A percentile compares a stretch with the other conserved stretches of the same genome.
phyloP scores from a whole-genome alignment of 1,284 basidiomycete genomes.

The Pulveroboletus sp. region DNA sequence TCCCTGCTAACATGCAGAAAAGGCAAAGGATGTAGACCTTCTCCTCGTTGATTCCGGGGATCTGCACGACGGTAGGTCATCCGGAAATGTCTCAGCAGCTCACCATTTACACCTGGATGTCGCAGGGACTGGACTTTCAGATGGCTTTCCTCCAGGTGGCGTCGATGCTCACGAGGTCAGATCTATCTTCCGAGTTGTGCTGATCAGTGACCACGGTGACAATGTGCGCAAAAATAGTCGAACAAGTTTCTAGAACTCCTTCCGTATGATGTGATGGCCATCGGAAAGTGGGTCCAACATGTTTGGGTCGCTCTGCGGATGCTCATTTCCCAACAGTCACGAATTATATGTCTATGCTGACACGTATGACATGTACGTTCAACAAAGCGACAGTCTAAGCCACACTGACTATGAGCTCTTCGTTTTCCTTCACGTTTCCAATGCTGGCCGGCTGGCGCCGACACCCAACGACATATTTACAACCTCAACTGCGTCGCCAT shows the following conservation, averaged over 20 bases:
- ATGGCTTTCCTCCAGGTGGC: slow-evolving; percentile 70
- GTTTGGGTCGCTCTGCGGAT: neutral
- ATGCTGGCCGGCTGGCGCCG: neutral
- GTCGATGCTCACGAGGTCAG: slow-evolving; percentile 70
- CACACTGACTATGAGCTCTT: slow-evolving; percentile 14
- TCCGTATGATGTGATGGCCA: slow-evolving; percentile 81
- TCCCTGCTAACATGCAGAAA: slow-evolving; percentile 2
- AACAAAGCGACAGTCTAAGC: neutral
- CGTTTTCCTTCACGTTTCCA: neutral
- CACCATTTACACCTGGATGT: neutral
- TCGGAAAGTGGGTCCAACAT: slow-evolving; percentile 65
- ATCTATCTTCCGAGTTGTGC: neutral
- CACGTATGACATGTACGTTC: slow-evolving; percentile 69
- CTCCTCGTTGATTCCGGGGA: slow-evolving; percentile 75
- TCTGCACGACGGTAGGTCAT: slow-evolving; percentile 68
- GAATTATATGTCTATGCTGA: slow-evolving; percentile 82
- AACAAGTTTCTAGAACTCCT: slow-evolving; percentile 74
- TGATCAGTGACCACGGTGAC: neutral
- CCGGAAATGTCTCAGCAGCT: neutral
- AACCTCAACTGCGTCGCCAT: neutral
- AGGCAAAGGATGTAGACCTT: slow-evolving; percentile 70
- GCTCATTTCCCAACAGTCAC: slow-evolving; percentile 50
- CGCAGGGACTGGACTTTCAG: slow-evolving; percentile 68
- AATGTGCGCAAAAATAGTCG: slow-evolving; percentile 40
- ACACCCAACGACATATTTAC: neutral